Conservation (phyloP, 1,284 basidiomycete genomes). For the Sporisorium iseilematis-ciliati region DNA sequence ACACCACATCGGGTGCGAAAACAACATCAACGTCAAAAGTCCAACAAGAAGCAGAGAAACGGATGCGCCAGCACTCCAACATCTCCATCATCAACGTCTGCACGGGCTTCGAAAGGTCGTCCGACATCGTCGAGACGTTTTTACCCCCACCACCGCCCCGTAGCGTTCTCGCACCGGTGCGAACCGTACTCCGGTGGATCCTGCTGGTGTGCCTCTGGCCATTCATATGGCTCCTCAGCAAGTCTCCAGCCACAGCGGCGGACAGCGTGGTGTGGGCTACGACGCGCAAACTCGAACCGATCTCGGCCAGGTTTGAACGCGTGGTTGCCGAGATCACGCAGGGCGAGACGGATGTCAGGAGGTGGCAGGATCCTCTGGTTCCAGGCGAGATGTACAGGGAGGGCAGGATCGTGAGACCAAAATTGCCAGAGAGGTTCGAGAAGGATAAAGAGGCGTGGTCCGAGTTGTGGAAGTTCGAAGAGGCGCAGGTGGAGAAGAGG, state of each 20-base stretch:
- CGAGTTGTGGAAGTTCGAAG: slow-evolving; percentile 29
- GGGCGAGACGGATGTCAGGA: slow-evolving; percentile 2
- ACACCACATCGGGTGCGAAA: slow-evolving; percentile 5
- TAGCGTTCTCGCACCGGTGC: not conserved
- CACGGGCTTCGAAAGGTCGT: slow-evolving; percentile 62
- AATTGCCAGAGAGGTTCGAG: slow-evolving; percentile 15
- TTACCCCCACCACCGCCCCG: slow-evolving; percentile 9
- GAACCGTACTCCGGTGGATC: slow-evolving; percentile 7
- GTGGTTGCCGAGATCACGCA: slow-evolving; percentile 5
- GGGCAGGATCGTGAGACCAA: slow-evolving; percentile 34
- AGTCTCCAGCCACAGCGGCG: slow-evolving; percentile 47
- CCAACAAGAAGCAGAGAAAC: slow-evolving; percentile 7
- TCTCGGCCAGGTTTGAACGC: slow-evolving; percentile 11
- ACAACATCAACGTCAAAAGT: slow-evolving; percentile 1
- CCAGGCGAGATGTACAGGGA: slow-evolving; percentile 42
- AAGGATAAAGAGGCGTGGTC: slow-evolving; percentile 11
- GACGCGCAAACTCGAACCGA: slow-evolving; percentile 31
- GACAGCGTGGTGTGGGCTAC: slow-evolving; percentile 53
- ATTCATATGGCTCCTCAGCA: slow-evolving; percentile 51
- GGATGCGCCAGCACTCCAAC: slow-evolving; percentile 46
- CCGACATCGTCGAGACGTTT: slow-evolving; percentile 47
- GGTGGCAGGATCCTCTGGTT: slow-evolving; percentile 21
- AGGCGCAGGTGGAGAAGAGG: slow-evolving; percentile 13
- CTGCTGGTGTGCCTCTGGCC: slow-evolving; percentile 42
- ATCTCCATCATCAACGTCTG: slow-evolving; percentile 62